Conservation (phyloP, 106 monocot genomes). For the Acorus gramineus region DNA sequence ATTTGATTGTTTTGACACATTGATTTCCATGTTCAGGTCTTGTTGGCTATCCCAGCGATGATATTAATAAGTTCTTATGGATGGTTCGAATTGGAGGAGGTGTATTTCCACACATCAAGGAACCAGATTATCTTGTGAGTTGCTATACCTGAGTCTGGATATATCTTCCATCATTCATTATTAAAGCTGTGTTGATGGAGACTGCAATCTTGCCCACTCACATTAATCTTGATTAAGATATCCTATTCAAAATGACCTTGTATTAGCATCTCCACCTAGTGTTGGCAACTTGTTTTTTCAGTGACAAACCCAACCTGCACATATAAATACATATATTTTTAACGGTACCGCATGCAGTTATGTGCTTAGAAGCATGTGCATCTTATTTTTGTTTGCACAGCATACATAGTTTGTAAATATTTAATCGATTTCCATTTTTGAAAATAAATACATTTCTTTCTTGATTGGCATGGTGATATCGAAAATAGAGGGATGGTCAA, state of each 20-base stretch:
- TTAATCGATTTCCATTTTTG: neutral
- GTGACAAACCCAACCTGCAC: too few species aligned
- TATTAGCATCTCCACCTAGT: too few species aligned
- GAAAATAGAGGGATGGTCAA: slow-evolving; percentile 56
- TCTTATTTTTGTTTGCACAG: neutral
- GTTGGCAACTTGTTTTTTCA: too few species aligned
- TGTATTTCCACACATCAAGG: slow-evolving; percentile 25
- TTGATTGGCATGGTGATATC: neutral
- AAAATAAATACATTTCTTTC: neutral
- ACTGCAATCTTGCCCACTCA: too few species aligned
- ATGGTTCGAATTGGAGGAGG: slow-evolving; percentile 34
- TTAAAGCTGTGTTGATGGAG: too few species aligned
- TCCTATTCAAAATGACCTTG: too few species aligned
- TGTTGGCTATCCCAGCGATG: slow-evolving; percentile 30
- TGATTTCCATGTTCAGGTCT: slow-evolving; percentile 40
- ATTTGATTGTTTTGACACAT: neutral
- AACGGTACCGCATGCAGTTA: too few species aligned
- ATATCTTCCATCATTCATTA: too few species aligned
- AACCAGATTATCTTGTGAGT: slow-evolving; percentile 45
- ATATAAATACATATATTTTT: too few species aligned
- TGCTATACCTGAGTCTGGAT: neutral
- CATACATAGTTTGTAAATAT: neutral
- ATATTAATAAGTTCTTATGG: slow-evolving; percentile 33
- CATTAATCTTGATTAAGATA: too few species aligned
- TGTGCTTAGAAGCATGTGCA: neutral